These are phyloP conservation scores for Musa itinerans DNA, from an alignment of 176 grass and related monocot genomes.

Conservation along the genomic window DNA sequence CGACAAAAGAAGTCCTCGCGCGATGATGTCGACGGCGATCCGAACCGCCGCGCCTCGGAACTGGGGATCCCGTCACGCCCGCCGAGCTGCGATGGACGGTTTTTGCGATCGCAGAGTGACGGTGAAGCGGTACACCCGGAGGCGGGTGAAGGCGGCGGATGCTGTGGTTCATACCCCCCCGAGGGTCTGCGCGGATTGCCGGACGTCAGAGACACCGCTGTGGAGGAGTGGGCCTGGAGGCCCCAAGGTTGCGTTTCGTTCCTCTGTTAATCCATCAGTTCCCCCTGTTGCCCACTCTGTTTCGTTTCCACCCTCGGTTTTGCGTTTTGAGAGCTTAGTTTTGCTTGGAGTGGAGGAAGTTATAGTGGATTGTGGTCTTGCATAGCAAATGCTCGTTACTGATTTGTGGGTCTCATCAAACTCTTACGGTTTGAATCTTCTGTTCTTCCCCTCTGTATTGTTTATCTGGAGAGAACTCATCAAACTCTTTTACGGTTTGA, in stretches of 20 bases:
- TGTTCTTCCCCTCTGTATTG: too few species aligned
- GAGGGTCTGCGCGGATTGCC: slow-evolving; percentile 25
- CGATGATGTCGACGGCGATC: slow-evolving; percentile 8
- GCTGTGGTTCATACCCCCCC: background rate
- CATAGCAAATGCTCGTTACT: background rate
- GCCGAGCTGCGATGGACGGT: background rate
- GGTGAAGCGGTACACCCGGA: slow-evolving; percentile 2
- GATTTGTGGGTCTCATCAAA: too few species aligned
- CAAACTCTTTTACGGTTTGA: too few species aligned
- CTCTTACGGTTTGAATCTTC: too few species aligned
- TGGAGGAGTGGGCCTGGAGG: slow-evolving; percentile 34
- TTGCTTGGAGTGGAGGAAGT: background rate
- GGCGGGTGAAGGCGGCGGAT: background rate
- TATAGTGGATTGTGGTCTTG: background rate
- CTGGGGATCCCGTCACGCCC: background rate
- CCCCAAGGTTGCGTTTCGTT: slow-evolving; percentile 26
- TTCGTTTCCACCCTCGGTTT: background rate
- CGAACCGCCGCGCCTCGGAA: background rate
- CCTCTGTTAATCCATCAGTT: background rate
- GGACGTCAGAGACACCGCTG: slow-evolving; percentile 37
- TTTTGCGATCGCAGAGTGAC: background rate
- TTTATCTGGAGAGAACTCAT: too few species aligned
- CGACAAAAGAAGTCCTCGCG: background rate
- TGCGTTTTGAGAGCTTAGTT: background rate
- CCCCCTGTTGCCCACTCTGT: background rate